Evolutionary conservation across 192 early-diverging fungal species (phyloP), one percentile per base, ranked within the genome.

Genomic region (Coemansia sp.): DNA sequence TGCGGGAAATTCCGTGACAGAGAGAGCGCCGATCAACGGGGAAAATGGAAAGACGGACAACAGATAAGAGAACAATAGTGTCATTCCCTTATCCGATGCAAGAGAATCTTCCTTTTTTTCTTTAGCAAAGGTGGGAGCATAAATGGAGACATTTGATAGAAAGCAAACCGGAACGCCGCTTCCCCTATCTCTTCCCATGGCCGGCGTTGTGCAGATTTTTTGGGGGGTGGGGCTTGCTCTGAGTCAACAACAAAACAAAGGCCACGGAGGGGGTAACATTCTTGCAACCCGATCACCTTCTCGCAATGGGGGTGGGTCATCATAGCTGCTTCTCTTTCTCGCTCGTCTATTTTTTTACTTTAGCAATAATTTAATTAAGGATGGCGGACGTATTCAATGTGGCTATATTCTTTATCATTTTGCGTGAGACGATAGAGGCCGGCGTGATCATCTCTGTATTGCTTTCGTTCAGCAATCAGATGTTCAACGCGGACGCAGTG

Each of bases 371-470:
- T 26, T 51, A 13, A 31, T 55, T 16, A 26, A 64, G 13, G 34
- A 84, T 83, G 85, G 74, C 76, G 31, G 59, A 85, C 70, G 66
- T 91, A 13, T 93, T 90, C 67, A 79, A 83, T 21, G 84, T 86
- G 0, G 83, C 89, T 34, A 85, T 88, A 26, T 92, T 93, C 73
- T 90, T 92, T 64, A 89, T 93, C 10, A 34, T 92, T 24, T 85
- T 93, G 69, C 77, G 92, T 61, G 93, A 96, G 83, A 89, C 92
- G 28, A 84, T 91, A 14, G 95, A 97, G 83, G 92, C 91, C 4
- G 88, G 88, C 20, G 87, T 97, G 63, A 89, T 97, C 70, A 79
- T 97, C 59, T 89, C 90, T n/a, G 92, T 97, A 18, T 73, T 95
- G 13, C 83, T 94, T 24, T 76, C 91, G 21, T 94, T 94, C 80